Base-by-base conservation (phyloP, 2,329 filamentous ascomycete species). In the Cladophialophora yegresii region DNA sequence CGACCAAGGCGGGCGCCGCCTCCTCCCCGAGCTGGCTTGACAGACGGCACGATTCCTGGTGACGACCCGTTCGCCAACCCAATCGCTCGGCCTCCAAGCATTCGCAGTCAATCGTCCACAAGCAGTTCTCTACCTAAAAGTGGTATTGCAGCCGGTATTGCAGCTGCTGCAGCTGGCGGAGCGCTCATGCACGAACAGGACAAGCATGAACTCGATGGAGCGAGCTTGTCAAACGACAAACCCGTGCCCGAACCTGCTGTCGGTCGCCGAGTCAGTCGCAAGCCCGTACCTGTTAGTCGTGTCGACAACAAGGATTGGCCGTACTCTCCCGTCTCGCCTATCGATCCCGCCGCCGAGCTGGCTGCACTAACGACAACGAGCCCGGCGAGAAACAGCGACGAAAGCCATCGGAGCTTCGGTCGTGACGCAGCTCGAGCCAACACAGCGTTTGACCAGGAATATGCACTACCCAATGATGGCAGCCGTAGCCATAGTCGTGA, bases 1-100 rank as follows among this genome's bases (percentile, higher is more conserved):
- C 69, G 69, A 61, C 69, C 70, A 8, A 64, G 70, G 58, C 62
- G 69, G 32, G 63, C 68, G 20, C 56, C 69, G 13, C 63, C 63
- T 4, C 65, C 66, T 58, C 67, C 68, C 20, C 58, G 65, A 32
- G 56, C 65, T 22, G 65, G 63, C 16, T 53, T 70, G 54, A 65
- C 68, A 5, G 62, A 67, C 54, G 67, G 62, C 43, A 61, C 40
- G 47, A 47, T 65, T 5, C 63, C 60, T 4, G 57, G 58, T 1
- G 60, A 68, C 23, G 65, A 68, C 5, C 61, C 67, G 20, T 69
- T 62, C 56, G 28, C 61, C 40, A 62, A 65, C 26, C 55, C 54
- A 26, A 30, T 26, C 9, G 54, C 20, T n/a, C 55, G 54, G 20
- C 54, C 64, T 16, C 51, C 58, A 10, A 59, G 54, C 30, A 51